A percentile compares a stretch with the other conserved stretches of the same genome.
Conservation (phyloP, 2,329 filamentous ascomycete species). For the Blumeriella jaapii region DNA sequence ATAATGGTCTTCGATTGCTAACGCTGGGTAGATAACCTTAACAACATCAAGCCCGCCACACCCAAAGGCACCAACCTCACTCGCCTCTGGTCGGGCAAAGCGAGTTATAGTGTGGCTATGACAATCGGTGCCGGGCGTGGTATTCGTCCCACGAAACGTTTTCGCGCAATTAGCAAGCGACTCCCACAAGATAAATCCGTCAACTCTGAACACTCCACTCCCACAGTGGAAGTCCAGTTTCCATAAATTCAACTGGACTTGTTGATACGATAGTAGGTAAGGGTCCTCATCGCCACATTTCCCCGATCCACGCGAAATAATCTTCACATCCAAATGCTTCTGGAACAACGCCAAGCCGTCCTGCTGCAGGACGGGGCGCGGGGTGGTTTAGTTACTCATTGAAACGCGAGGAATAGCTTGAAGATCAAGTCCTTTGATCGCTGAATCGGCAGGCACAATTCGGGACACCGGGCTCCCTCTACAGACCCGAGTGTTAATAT, state of each 20-base stretch:
- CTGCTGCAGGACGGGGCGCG: conserved; percentile 39
- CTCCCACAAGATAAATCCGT: too few species aligned
- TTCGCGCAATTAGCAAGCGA: too few species aligned
- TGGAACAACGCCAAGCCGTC: conserved; percentile 43
- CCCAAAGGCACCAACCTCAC: too few species aligned
- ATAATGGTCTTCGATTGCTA: too few species aligned
- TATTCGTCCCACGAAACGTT: too few species aligned
- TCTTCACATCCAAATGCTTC: conserved; percentile 52
- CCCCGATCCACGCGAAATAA: conserved; percentile 74
- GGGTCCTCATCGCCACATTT: conserved; percentile 52
- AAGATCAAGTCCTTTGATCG: conserved; percentile 43
- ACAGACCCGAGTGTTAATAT: conserved; percentile 5
- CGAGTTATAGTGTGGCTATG: too few species aligned
- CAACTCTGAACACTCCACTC: conserved; percentile 15
- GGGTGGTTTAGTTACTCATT: conserved; percentile 61
- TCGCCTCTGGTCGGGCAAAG: too few species aligned
- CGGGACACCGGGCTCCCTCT: conserved; percentile 48
- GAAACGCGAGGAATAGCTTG: conserved; percentile 50
- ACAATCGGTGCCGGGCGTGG: too few species aligned
- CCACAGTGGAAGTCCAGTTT: conserved; percentile 75
- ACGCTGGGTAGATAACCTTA: too few species aligned
- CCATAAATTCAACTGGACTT: conserved; percentile 61
- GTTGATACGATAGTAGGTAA: conserved; percentile 70
- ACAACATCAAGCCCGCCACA: too few species aligned
- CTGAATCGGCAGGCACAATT: conserved; percentile 37